These are phyloP conservation scores for Speleostelium caveatum DNA, from an alignment of 78 protist species.

Conservation along the genomic window DNA sequence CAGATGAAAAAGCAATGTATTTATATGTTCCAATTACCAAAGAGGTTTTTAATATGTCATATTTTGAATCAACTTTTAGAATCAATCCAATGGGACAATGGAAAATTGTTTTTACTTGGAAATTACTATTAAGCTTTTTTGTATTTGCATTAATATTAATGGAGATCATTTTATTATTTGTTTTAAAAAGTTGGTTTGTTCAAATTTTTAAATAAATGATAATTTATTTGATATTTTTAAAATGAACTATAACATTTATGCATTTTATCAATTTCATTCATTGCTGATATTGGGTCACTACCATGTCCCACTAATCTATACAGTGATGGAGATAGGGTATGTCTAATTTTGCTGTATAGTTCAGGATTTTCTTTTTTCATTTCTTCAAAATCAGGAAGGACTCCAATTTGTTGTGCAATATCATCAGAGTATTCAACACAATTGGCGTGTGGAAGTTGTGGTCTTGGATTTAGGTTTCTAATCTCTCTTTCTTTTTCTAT, in stretches of 20 bases:
- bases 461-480: not conserved
- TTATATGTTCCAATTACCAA: conserved; percentile 56
- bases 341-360: too few relatives aligned
- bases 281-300: not conserved
- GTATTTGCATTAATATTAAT: conserved; percentile 42
- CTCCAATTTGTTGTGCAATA: not conserved
- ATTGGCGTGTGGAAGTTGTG: not conserved
- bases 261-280: not conserved
- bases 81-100: conserved; percentile 63
- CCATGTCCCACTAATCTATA: too few relatives aligned
- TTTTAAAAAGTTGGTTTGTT: conserved; percentile 34
- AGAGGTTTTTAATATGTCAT: conserved; percentile 69
- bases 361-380: not conserved
- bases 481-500: not conserved
- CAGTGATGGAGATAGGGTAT: too few relatives aligned
- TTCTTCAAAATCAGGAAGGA: conserved; percentile 13
- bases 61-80: conserved; percentile 69
- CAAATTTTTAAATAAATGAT: conserved; percentile 1
- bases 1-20: conserved; percentile 70
- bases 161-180: conserved; percentile 46
- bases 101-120: conserved; percentile 60
- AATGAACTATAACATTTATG: not conserved
- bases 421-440: not conserved
- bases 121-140: conserved; percentile 42
- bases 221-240: too few relatives aligned